phyloP scores from a whole-genome alignment of 1,139 yeast species.

The Hansenula anomala region DNA sequence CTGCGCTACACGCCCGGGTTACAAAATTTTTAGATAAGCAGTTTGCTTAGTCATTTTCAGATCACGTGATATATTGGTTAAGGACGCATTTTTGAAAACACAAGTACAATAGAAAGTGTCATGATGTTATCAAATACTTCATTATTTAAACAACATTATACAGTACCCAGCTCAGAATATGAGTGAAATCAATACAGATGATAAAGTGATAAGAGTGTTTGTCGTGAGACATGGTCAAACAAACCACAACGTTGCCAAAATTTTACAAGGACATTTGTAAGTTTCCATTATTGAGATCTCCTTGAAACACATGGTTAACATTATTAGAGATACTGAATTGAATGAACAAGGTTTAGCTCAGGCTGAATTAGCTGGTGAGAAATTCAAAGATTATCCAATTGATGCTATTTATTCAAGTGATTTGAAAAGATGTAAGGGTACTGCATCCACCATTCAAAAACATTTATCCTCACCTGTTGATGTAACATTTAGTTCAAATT shows the following conservation, averaged over 20 bases:
- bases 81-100: no score
- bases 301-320: conserved; percentile 1
- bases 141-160: no score
- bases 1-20: conserved; percentile 14
- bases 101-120: no score
- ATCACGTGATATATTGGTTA: no score
- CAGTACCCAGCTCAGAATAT: conserved; percentile 1
- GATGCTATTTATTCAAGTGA: conserved; percentile 59
- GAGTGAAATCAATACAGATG: conserved; percentile 25
- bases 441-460: conserved; percentile 11
- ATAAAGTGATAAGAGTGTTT: conserved; percentile 44
- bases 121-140: no score
- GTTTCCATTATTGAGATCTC: conserved; percentile 2
- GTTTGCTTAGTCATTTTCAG: no score
- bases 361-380: conserved; percentile 45
- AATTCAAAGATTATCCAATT: conserved; percentile 35
- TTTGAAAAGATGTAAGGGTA: conserved; percentile 53
- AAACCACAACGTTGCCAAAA: conserved; percentile 57
- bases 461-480: conserved; percentile 12
- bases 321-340: conserved; percentile 40
- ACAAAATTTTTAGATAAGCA: no score
- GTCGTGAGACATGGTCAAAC: conserved; percentile 82
- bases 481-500: conserved; percentile 26
- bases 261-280: conserved; percentile 67
- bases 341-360: conserved; percentile 56